Evolutionary conservation across 148 eudicot species (phyloP), one percentile per base, ranked within the genome.

Genomic region (Silene conica): DNA sequence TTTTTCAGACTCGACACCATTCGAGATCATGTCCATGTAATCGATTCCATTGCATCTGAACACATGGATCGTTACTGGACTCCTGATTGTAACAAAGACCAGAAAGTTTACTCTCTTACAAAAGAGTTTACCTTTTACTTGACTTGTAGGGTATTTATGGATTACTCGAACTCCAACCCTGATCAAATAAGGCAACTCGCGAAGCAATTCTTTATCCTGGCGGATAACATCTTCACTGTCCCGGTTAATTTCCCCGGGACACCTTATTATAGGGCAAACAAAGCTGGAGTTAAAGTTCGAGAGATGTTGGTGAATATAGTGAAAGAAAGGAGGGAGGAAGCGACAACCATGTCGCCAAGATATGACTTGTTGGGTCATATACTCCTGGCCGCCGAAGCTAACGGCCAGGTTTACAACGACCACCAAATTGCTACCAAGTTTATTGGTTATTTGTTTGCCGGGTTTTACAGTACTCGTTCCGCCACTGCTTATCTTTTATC

Each of bases 371-470:
- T 73, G 41, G 28, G 67, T 22, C 54, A 10, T 10, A 0, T 73
- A 25, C 20, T 73, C 3, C 6, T 41, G n/a, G 56, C 31, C 0
- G 14, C 6, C 5, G 16, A 58, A 1, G 15, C 16, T 70, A 63
- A 80, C 57, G 73, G 73, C 3, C 13, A 74, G 13, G 58, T 28
- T 20, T 55, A 78, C 61, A 73, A 56, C 25, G 84, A 84, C 16
- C 45, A 78, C 22, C 70, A 79, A 23, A 63, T 79, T 22, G 74
- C 71, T 9, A 48, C 72, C 28, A 74, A 70, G 74, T 69, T 79
- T 10, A 38, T 63, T 1, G 64, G 77, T 5, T 48, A 69, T 28
- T 69, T 79, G 11, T 45, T 79, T 67, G 78, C 71, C 6, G 70
- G 78, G 3, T 72, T 74, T n/a, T 69, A 79, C 26, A 69, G 74